Evolutionary conservation across 495 filamentous ascomycete species (phyloP).

Genomic region (Lophiostoma macrostomum): DNA sequence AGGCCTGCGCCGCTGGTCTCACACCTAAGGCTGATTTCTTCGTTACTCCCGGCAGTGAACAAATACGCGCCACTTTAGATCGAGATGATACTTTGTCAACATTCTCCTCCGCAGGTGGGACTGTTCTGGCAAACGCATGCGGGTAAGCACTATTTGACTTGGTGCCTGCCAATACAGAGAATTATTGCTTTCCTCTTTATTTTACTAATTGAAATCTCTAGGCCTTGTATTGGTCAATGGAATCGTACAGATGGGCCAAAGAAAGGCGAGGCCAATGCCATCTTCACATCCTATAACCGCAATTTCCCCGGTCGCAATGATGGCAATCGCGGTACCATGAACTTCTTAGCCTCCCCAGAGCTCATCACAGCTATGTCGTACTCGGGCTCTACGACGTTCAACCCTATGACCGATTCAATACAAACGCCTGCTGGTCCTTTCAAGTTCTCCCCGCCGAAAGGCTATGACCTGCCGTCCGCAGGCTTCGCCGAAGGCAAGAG

Average conservation of each 20-base stretch:
- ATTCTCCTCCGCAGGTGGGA: slow-evolving; percentile 83
- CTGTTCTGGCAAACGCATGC: slow-evolving; percentile 93
- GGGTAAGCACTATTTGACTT: too few species aligned
- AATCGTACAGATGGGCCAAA: slow-evolving; percentile 78
- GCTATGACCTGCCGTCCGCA: slow-evolving; percentile 68
- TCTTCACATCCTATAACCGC: slow-evolving; percentile 95
- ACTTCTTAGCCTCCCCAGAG: slow-evolving; percentile 95
- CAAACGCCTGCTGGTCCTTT: slow-evolving; percentile 81
- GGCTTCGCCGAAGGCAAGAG: slow-evolving; percentile 82
- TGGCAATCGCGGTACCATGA: slow-evolving; percentile 94
- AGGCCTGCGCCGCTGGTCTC: slow-evolving; percentile 79
- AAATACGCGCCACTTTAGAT: slow-evolving; percentile 90
- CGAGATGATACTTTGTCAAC: slow-evolving; percentile 79
- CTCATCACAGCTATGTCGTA: slow-evolving; percentile 95
- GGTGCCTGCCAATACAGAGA: slow-evolving; percentile 77
- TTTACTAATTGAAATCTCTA: neutral
- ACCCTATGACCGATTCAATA: slow-evolving; percentile 85
- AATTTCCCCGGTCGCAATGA: slow-evolving; percentile 98
- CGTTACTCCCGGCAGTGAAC: slow-evolving; percentile 93
- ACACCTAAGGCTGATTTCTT: slow-evolving; percentile 89
- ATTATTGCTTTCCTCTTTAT: neutral
- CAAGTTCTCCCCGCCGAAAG: slow-evolving; percentile 78
- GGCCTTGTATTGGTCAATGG: slow-evolving; percentile 88
- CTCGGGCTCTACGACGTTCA: slow-evolving; percentile 89
- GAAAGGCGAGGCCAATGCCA: slow-evolving; percentile 88